phyloP scores from a whole-genome alignment of 169 alveolate genomes.

The Plasmodium gonderi region DNA sequence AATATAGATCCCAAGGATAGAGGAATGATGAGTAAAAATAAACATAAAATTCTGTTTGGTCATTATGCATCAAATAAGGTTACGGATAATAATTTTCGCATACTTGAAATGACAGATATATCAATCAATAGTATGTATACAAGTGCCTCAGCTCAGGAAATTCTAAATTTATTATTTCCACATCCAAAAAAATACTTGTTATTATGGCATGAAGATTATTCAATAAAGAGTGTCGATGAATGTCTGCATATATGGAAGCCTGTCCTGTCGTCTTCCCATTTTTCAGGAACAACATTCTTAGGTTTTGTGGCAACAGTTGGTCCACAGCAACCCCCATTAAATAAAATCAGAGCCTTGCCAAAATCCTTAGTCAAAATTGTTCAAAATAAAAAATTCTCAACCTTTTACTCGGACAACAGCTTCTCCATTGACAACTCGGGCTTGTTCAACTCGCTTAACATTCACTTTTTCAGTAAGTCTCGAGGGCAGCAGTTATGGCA shows the following conservation, averaged over 20 bases:
- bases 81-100: conserved; percentile 32
- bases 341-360: conserved; percentile 73
- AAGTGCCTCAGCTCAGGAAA: conserved; percentile 67
- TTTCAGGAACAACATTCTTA: conserved; percentile 19
- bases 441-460: conserved; percentile 7
- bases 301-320: conserved; percentile 59
- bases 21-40: conserved; percentile 77
- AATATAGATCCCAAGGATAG: conserved; percentile 72
- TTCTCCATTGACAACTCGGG: conserved; percentile 68
- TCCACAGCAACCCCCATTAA: conserved; percentile 67
- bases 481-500: no score
- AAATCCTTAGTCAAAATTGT: conserved; percentile 35
- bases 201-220: conserved; percentile 76
- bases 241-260: conserved; percentile 76
- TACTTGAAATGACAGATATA: conserved; percentile 67
- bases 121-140: conserved; percentile 74
- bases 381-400: conserved; percentile 10
- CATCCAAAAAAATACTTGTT: conserved; percentile 68
- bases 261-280: conserved; percentile 29
- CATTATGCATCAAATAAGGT: conserved; percentile 67
- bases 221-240: conserved; percentile 57
- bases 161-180: conserved; percentile 55
- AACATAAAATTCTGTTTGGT: conserved; percentile 64
- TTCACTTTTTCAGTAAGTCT: conserved; percentile 49
- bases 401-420: conserved; percentile 59